Evolutionary conservation across 2,329 filamentous ascomycete species (phyloP).

Genomic region (Botryotinia convoluta): DNA sequence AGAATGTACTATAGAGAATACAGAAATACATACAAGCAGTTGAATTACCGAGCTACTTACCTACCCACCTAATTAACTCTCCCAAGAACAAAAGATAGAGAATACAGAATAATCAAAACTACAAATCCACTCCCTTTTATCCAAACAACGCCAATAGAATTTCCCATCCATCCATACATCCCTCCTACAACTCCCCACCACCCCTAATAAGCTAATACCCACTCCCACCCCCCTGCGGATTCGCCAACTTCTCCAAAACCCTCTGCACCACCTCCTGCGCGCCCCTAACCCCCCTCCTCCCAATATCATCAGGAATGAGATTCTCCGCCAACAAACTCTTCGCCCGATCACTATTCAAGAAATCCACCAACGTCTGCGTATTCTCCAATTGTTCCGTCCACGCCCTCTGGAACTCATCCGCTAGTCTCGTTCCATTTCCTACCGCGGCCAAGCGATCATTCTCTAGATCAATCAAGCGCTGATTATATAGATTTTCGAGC

Average conservation of each 20-base stretch:
- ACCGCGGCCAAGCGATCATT: not conserved
- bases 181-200: no score
- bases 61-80: no score
- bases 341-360: constrained; percentile 17
- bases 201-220: not conserved
- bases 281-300: not conserved
- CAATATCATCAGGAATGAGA: constrained; percentile 12
- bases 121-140: no score
- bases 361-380: constrained; percentile 19
- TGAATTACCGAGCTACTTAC: no score
- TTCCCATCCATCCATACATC: not conserved
- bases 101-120: no score
- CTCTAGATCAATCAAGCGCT: not conserved
- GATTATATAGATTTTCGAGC: not conserved
- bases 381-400: constrained; percentile 24
- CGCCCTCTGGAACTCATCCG: constrained; percentile 13
- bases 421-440: not conserved
- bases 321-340: not conserved
- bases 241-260: constrained; percentile 7
- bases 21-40: no score
- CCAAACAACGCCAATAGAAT: not conserved
- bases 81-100: no score
- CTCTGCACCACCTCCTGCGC: constrained; percentile 11
- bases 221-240: not conserved
- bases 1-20: no score